These are phyloP conservation scores for Globisporangium polare DNA, from an alignment of 352 stramenopile species.

Conservation along the genomic window DNA sequence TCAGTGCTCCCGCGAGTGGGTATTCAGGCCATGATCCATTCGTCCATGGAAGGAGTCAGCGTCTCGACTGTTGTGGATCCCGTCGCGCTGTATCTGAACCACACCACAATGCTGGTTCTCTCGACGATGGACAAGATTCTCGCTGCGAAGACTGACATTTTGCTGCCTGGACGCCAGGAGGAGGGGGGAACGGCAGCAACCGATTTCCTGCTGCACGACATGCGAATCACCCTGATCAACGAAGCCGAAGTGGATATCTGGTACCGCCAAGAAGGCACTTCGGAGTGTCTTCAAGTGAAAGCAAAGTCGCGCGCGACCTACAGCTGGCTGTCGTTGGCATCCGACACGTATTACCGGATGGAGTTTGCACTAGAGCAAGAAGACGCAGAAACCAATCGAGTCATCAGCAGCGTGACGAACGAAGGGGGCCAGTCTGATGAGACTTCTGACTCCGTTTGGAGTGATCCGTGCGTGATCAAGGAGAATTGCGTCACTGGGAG, in stretches of 20 bases:
- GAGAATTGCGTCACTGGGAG: slow-evolving; percentile 53
- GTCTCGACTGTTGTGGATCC: slow-evolving; percentile 52
- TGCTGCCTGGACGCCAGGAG: neutral
- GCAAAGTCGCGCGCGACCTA: slow-evolving; percentile 35
- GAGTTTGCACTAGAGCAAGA: slow-evolving; percentile 43
- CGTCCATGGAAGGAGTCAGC: slow-evolving; percentile 23
- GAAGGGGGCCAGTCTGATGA: neutral
- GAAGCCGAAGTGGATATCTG: slow-evolving; percentile 34
- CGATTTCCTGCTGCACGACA: slow-evolving; percentile 35
- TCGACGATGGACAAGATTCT: slow-evolving; percentile 52
- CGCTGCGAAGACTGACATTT: slow-evolving; percentile 3
- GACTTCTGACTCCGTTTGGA: slow-evolving; percentile 33
- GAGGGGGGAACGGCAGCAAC: neutral
- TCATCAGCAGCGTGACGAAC: neutral
- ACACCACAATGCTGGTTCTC: slow-evolving; percentile 66
- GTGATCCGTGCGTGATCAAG: slow-evolving; percentile 62
- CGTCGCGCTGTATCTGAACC: slow-evolving; percentile 56
- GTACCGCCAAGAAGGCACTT: slow-evolving; percentile 66
- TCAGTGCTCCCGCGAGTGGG: slow-evolving; percentile 54
- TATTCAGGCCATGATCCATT: slow-evolving; percentile 39
- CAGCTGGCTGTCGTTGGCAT: slow-evolving; percentile 65
- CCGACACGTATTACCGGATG: slow-evolving; percentile 44
- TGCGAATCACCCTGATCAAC: slow-evolving; percentile 64
- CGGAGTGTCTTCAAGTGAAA: slow-evolving; percentile 41
- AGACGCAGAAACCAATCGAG: neutral